Evolutionary conservation across 176 grass and related monocot genomes (phyloP), one percentile per base, ranked within the genome.

Genomic region (Puccinellia tenuiflora): DNA sequence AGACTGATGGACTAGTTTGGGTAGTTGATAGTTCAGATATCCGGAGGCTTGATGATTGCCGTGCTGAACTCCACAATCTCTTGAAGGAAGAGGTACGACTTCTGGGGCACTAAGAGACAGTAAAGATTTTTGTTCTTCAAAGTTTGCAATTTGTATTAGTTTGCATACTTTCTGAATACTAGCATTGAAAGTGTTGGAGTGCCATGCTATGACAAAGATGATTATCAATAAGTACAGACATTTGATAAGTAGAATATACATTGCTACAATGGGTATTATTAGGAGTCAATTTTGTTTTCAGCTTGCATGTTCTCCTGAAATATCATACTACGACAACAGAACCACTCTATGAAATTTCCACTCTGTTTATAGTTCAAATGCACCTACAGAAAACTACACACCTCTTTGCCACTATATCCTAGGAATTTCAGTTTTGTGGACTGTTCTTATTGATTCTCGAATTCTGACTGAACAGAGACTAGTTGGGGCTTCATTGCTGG

Each of bases 11-110:
- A 5, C 53, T 98, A 53, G 88, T 95, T 57, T 98, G 92, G 96
- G 92, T 98, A 15, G 90, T 93, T 56, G 96, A 98, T 85, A 95
- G 90, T 79, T 95, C 90, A 43, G 96, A 98, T 71, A 79, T 93
- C 18, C 57, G 96, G 54, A 86, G 92, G 72, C 88, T 95, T 68
- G 88, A 98, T 56, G 90, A 98, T 84, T 95, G 96, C 62, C 84
- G 81, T 73, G 85, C 85, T 61, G 92, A 98, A 88, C 92, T 98
- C 77, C 92, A 95, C 82, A 95, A 93, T 87, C 90, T 98, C 42
- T 91, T 98, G 65, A 95, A 93, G 87, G 92, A 95, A 95, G 92
- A 98, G 92, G 96, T 95, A 80, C 29, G 71, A 83, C 21, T 78
- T 63, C 34, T 60, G 20, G 9, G 33, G 51, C 9, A 55, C 20